Conservation (phyloP, 169 alveolate species). For the Cryptosporidium felis region DNA sequence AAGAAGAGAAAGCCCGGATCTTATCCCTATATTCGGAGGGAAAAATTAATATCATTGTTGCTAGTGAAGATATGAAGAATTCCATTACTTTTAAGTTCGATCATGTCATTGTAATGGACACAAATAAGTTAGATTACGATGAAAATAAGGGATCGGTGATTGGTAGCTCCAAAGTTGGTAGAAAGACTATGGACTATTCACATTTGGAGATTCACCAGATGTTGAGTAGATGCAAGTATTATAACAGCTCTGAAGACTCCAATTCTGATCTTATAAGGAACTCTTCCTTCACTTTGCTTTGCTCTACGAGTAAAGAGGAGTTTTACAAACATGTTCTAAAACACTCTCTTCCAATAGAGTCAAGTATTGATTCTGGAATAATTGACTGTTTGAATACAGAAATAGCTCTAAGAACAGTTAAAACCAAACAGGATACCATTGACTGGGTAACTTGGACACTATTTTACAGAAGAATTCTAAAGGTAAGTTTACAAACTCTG, state of each 20-base stretch:
- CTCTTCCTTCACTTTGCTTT: conserved; percentile 79
- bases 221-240: conserved; percentile 11
- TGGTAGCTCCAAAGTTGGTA: background rate
- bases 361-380: conserved; percentile 91
- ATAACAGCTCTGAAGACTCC: no score
- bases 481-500: conserved; percentile 75
- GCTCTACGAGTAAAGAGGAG: conserved; percentile 92
- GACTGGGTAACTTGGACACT: conserved; percentile 99
- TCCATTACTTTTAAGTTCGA: conserved; percentile 74
- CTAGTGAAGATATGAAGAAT: conserved; percentile 34
- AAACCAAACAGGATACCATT: conserved; percentile 95
- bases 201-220: conserved; percentile 37
- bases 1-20: background rate
- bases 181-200: conserved; percentile 49
- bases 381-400: conserved; percentile 97
- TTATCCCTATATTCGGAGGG: conserved; percentile 2
- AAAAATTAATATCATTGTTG: conserved; percentile 14
- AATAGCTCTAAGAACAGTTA: conserved; percentile 94
- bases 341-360: conserved; percentile 98
- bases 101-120: conserved; percentile 80
- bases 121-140: conserved; percentile 73
- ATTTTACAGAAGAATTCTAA: conserved; percentile 95
- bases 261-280: background rate
- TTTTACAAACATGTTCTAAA: conserved; percentile 94
- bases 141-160: conserved; percentile 24